Evolutionary conservation across 176 grass and related monocot species (phyloP).

Genomic region (Phoenix dactylifera): DNA sequence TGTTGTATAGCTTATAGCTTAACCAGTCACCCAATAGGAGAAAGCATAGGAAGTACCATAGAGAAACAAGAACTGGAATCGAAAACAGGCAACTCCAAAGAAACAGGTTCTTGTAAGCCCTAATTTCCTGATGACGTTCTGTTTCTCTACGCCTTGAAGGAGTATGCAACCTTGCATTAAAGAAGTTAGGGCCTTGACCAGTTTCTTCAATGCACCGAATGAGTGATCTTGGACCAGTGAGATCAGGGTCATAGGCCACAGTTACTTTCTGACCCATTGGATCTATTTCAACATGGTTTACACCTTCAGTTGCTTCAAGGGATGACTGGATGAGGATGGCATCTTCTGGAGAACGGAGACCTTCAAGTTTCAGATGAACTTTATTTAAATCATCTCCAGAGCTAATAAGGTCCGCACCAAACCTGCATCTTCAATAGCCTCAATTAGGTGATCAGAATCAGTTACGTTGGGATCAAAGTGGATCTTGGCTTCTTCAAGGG

Average conservation of each 20-base stretch:
- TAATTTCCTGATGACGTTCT: slow-evolving; percentile 59
- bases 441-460: slow-evolving; percentile 40
- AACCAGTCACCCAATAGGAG: slow-evolving; percentile 69
- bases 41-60: slow-evolving; percentile 83
- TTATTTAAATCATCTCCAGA: slow-evolving; percentile 79
- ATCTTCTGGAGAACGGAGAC: slow-evolving; percentile 51
- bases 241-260: slow-evolving; percentile 74
- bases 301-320: slow-evolving; percentile 63
- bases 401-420: slow-evolving; percentile 88
- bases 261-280: slow-evolving; percentile 40
- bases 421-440: slow-evolving; percentile 92
- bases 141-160: slow-evolving; percentile 60
- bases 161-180: slow-evolving; percentile 57
- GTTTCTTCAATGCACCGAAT: slow-evolving; percentile 66
- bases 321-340: slow-evolving; percentile 50
- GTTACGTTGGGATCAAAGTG: slow-evolving; percentile 87
- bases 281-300: slow-evolving; percentile 63
- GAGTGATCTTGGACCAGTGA: slow-evolving; percentile 84
- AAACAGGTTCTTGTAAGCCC: slow-evolving; percentile 76
- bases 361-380: slow-evolving; percentile 79
- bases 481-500: slow-evolving; percentile 93
- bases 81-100: slow-evolving; percentile 90
- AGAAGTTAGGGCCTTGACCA: slow-evolving; percentile 36
- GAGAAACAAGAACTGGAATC: slow-evolving; percentile 76
- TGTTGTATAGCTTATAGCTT: slow-evolving; percentile 50